Evolutionary conservation across 306 rosid species (phyloP).

Genomic region (Erythrophleum fordii): DNA sequence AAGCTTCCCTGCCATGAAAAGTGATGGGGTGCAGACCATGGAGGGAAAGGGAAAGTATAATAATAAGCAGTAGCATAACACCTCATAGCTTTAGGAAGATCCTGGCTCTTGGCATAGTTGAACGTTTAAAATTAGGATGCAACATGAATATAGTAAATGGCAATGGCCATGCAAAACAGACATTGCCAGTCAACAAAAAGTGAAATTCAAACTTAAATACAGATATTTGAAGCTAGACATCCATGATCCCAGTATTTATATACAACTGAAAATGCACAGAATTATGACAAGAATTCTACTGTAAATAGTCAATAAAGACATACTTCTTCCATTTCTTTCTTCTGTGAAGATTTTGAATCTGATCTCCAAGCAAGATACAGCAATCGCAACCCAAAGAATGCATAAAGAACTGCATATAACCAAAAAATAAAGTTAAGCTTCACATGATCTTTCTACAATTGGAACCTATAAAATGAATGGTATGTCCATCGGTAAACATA

Average conservation of each 20-base stretch:
- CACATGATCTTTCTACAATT: slow-evolving; percentile 25
- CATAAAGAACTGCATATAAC: slow-evolving; percentile 80
- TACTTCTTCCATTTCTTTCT: slow-evolving; percentile 99
- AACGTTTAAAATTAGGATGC: neutral
- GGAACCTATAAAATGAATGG: slow-evolving; percentile 16
- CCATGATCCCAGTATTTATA: neutral
- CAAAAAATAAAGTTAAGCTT: slow-evolving; percentile 25
- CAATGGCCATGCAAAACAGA: neutral
- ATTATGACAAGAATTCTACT: slow-evolving; percentile 12
- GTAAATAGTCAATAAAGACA: slow-evolving; percentile 30
- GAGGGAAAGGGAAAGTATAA: neutral
- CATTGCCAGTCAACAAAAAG: neutral
- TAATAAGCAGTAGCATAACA: slow-evolving; percentile 18
- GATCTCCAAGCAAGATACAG: slow-evolving; percentile 99
- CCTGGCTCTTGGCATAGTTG: slow-evolving; percentile 25
- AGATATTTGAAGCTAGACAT: slow-evolving; percentile 8
- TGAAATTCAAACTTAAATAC: neutral
- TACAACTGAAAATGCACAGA: neutral
- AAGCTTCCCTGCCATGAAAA: slow-evolving; percentile 16
- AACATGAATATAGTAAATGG: slow-evolving; percentile 1
- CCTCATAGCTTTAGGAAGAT: slow-evolving; percentile 27
- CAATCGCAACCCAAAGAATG: slow-evolving; percentile 87
- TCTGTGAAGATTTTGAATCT: slow-evolving; percentile 90
- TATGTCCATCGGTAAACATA: slow-evolving; percentile 12
- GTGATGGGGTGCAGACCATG: neutral